Evolutionary conservation across 179 eudicot genomes (phyloP).

Genomic region (Drosera spatulata): DNA sequence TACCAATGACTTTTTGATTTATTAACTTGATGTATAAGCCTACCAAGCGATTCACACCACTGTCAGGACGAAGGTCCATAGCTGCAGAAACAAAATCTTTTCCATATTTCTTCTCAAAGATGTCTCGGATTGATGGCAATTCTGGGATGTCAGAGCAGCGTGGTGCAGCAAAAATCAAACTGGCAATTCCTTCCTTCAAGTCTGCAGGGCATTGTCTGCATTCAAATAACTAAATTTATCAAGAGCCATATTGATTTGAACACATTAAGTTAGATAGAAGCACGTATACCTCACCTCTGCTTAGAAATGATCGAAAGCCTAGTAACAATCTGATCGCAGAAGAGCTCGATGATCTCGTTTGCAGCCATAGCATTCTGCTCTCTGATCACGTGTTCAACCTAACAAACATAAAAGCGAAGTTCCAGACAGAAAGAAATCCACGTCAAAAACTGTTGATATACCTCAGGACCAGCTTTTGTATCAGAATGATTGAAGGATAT

Average conservation of each 20-base stretch:
- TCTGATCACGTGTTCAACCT: conserved; percentile 97
- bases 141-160: conserved; percentile 94
- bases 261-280: too few species aligned
- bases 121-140: conserved; percentile 54
- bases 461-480: too few species aligned
- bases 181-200: conserved; percentile 80
- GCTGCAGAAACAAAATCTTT: conserved; percentile 92
- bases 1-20: not conserved
- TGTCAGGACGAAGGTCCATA: conserved; percentile 80
- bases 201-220: conserved; percentile 79
- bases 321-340: conserved; percentile 72
- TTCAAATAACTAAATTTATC: not conserved
- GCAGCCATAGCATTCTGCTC: conserved; percentile 96
- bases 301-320: conserved; percentile 72
- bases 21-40: not conserved
- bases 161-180: conserved; percentile 85
- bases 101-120: conserved; percentile 82
- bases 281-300: conserved; percentile 21
- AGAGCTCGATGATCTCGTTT: conserved; percentile 85
- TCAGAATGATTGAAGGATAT: too few species aligned
- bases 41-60: conserved; percentile 93
- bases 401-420: conserved; percentile 5
- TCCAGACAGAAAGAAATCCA: not conserved
- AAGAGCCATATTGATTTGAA: not conserved
- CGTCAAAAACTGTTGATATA: too few species aligned